These are phyloP conservation scores for Erucastrum elatum DNA, from an alignment of 345 rosid genomes.

Conservation along the genomic window DNA sequence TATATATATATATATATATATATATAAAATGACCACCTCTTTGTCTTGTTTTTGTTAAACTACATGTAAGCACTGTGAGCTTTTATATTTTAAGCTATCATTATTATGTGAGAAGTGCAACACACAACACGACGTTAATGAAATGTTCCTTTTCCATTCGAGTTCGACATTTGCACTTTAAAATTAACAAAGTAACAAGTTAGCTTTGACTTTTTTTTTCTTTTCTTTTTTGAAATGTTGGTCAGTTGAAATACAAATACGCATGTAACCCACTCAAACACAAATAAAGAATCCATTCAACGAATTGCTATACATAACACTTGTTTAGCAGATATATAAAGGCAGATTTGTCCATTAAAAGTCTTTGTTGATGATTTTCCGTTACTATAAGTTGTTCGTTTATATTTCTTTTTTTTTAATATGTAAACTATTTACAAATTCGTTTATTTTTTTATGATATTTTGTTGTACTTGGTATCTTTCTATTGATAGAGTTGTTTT, in stretches of 20 bases:
- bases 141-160: not conserved
- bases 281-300: not conserved
- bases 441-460: no score
- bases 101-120: not conserved
- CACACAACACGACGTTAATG: not conserved
- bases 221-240: not conserved
- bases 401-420: no score
- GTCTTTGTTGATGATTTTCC: not conserved
- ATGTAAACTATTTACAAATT: no score
- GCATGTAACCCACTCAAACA: not conserved
- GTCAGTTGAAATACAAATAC: not conserved
- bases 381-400: not conserved
- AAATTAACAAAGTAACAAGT: not conserved
- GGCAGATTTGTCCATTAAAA: not conserved
- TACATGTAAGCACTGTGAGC: not conserved
- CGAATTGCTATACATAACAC: not conserved
- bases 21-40: not conserved
- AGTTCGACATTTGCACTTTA: not conserved
- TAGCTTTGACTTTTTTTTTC: no score
- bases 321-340: not conserved
- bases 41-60: not conserved
- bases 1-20: no score
- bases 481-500: no score
- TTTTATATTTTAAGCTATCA: not conserved
- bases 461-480: no score